Evolutionary conservation across 768 basidiomycete genomes (phyloP), one percentile per base, ranked within the genome.

Genomic region (Russula vinacea): DNA sequence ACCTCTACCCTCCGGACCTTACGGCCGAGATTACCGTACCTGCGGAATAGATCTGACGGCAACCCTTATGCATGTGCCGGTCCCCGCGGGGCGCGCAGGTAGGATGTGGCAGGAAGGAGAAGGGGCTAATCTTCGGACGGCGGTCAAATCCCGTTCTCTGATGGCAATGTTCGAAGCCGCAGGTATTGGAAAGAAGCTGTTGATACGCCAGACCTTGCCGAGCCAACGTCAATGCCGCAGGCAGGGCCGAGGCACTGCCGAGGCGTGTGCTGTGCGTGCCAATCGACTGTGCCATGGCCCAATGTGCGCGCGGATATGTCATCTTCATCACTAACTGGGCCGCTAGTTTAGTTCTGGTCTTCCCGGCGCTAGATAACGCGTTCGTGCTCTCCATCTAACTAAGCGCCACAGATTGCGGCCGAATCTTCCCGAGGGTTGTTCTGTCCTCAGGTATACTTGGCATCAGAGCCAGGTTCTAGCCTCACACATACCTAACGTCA

Each of bases 291-390:
- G 50, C 40, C 51, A 29, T 42, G 32, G 17, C 44, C 19, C 32
- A 17, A 35, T 40, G 14, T 32, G 17, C 33, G 50, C 33, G 32
- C 29, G 32, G 35, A 19, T 40, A 29, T 47, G 42, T 45, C 33
- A 52, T 22, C 56, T 51, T 47, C 16, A 22, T 24, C 16, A 14
- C 39, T 44, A 53, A 58, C 40, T 24, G 52, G 35, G 57, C 49
- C 33, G 42, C 44, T 29, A 42, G 32, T 40, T 17, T 42, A 42
- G 51, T 52, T 35, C 44, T 57, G 26, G 42, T 45, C 32, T 35
- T 24, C 7, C 57, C 51, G 42, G 58, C 58, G 62, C 62, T 14
- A 59, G 57, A 59, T 40, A 39, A 39, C 58, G 24, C 56, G 8
- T 32, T 47, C 40, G 6, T 24, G 9, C 35, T n/a, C 26, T 13